These are phyloP conservation scores for Tricholoma matsutake DNA, from an alignment of 768 basidiomycete species.

Conservation along the genomic window DNA sequence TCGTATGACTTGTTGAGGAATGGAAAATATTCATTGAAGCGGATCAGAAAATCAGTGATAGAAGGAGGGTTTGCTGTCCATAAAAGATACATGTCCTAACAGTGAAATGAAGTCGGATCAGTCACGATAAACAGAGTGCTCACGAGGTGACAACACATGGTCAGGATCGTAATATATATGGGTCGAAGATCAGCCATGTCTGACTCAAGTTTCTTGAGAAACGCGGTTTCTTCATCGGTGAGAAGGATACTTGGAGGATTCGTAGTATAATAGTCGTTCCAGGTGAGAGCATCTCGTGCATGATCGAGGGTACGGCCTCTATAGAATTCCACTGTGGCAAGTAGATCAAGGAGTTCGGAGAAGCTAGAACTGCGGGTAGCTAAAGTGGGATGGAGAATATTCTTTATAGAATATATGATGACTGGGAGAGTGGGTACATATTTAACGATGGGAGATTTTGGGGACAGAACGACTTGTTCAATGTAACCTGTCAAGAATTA, in stretches of 20 bases:
- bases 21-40: slow-evolving; percentile 42
- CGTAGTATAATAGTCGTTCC: slow-evolving; percentile 25
- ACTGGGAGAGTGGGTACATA: slow-evolving; percentile 27
- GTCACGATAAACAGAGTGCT: slow-evolving; percentile 7
- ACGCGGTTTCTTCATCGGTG: slow-evolving; percentile 16
- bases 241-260: slow-evolving; percentile 12
- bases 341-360: slow-evolving; percentile 32
- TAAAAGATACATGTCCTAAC: slow-evolving; percentile 33
- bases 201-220: slow-evolving; percentile 16
- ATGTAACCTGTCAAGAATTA: slow-evolving; percentile 16
- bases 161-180: slow-evolving; percentile 32
- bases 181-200: slow-evolving; percentile 20
- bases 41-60: slow-evolving; percentile 32
- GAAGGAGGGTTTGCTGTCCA: slow-evolving; percentile 26
- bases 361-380: slow-evolving; percentile 24
- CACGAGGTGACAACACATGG: slow-evolving; percentile 26
- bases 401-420: slow-evolving; percentile 29
- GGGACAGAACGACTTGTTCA: slow-evolving; percentile 19
- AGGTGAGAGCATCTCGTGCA: slow-evolving; percentile 24
- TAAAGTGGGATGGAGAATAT: slow-evolving; percentile 27
- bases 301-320: slow-evolving; percentile 25
- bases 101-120: background rate
- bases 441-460: slow-evolving; percentile 20
- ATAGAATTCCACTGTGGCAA: slow-evolving; percentile 37
- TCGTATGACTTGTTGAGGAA: slow-evolving; percentile 21